A percentile compares a stretch with the other conserved stretches of the same genome.
phyloP scores from a whole-genome alignment of 1,284 basidiomycete species.

The Boletus chippewaensis region DNA sequence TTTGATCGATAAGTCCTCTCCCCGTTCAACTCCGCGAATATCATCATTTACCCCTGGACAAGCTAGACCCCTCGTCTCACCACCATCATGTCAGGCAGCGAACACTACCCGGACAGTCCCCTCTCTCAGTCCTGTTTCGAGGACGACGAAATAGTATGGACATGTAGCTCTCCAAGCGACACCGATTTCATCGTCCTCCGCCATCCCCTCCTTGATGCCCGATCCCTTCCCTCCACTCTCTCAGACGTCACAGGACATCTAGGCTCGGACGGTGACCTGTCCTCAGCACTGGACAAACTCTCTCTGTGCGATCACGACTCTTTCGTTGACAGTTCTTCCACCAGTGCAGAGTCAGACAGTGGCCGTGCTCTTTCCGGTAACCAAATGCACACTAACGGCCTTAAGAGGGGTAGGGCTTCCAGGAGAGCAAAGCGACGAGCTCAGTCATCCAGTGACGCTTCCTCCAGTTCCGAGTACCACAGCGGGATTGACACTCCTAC shows the following conservation, averaged over 20 bases:
- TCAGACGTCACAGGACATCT: conserved; percentile 7
- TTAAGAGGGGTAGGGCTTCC: neutral
- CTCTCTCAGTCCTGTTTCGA: conserved; percentile 16
- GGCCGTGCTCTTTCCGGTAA: neutral
- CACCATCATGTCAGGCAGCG: conserved; percentile 17
- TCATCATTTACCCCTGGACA: conserved; percentile 1
- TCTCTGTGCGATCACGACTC: conserved; percentile 12
- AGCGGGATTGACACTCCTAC: conserved; percentile 11
- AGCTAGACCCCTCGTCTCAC: neutral
- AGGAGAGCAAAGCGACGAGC: conserved; percentile 2
- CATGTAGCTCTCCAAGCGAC: conserved; percentile 20
- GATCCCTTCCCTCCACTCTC: conserved; percentile 16
- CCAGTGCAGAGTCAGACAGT: conserved; percentile 8
- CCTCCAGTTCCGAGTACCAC: conserved; percentile 5
- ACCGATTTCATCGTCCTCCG: conserved; percentile 24
- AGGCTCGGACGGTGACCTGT: conserved; percentile 13
- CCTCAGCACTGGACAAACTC: conserved; percentile 13
- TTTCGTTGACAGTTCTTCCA: conserved; percentile 5
- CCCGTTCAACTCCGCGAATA: conserved; percentile 24
- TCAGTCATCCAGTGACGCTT: conserved; percentile 2
- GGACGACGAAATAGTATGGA: conserved; percentile 26
- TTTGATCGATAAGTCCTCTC: conserved; percentile 3
- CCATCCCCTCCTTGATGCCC: conserved; percentile 19
- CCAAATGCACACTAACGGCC: neutral
- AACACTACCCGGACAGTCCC: conserved; percentile 5